Evolutionary conservation across 2,329 filamentous ascomycete species (phyloP), one percentile per base, ranked within the genome.

Genomic region (Monosporascus sp.): DNA sequence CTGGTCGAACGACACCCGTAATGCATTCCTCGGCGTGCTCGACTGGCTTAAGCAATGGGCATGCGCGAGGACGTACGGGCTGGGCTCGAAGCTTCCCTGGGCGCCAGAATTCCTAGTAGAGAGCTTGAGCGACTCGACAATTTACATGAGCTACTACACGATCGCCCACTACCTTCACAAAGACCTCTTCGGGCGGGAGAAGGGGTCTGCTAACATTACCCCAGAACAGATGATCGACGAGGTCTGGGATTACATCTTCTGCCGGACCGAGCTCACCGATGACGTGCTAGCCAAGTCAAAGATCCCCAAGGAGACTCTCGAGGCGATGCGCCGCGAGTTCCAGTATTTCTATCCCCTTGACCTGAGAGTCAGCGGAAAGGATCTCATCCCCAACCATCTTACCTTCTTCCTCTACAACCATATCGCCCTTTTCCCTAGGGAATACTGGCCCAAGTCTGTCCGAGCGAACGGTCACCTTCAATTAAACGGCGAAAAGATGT

Each of bases 401-500:
- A 97, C 91, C 14, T 97, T 97, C 79, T 94, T 89, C 80, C 80
- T 97, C 51, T 97, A 97, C 75, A 87, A 93, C 61, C 94, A 97
- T 71, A 72, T 94, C 59, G 94, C 94, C 11, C 80, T 99, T 44
- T 97, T 97, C 79, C 83, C 85, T 14, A 82, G 83, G 54, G 83
- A 93, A 70, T 95, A 91, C 77, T 97, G 93, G 91, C 94, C 94
- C 11, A 82, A 81, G 49, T 85, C 85, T 57, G 81, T 97, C 60
- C 88, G 94, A 59, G 86, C 89, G 57, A 99, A 99, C 67, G 94
- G 94, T 1, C 93, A 97, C 73, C 75, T 97, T 65, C 84, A 96
- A 71, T 79, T 99, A 59, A 99, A 99, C 69, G 93, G 93, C 48
- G 90, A 96, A 69, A 99, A 99, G 82, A 99, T 99, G 94, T 88